Percentiles rank a stretch among this genome's conserved stretches.
Conservation (phyloP, 2,329 filamentous ascomycete species). For the Diaporthe caulivora region DNA sequence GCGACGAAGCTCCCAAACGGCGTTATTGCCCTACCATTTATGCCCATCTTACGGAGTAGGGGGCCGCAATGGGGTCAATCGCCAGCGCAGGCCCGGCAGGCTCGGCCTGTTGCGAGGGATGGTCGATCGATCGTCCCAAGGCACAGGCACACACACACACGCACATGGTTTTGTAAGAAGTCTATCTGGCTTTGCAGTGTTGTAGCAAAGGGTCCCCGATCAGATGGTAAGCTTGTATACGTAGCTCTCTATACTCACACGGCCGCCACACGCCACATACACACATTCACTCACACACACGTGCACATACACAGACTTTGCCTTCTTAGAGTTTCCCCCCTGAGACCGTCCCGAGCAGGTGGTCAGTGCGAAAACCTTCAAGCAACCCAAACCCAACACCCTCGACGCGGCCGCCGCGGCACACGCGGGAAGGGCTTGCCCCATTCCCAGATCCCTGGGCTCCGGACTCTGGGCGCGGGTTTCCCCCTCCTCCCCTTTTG, state of each 20-base stretch:
- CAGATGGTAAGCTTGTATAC: no score
- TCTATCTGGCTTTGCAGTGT: background rate
- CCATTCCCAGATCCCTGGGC: constrained; percentile 9
- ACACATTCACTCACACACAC: background rate
- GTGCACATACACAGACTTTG: no score
- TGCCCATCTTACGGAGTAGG: background rate
- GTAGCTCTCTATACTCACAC: no score
- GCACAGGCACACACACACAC: constrained; percentile 6
- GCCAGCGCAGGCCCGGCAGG: constrained; percentile 3
- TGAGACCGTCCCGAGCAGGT: constrained; percentile 14
- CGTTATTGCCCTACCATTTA: constrained; percentile 18
- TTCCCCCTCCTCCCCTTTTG: background rate
- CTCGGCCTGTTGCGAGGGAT: constrained; percentile 11
- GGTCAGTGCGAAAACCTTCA: constrained; percentile 16
- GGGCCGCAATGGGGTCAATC: no score
- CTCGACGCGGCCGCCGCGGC: no score
- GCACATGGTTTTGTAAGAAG: background rate
- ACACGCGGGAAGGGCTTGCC: no score
- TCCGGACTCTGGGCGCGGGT: background rate
- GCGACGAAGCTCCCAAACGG: constrained; percentile 13
- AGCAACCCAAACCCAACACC: no score
- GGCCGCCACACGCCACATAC: background rate
- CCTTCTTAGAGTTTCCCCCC: background rate
- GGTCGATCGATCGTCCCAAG: background rate
- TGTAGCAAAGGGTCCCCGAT: background rate